A percentile compares a stretch with the other conserved stretches of the same genome.
Evolutionary conservation across 306 rosid genomes (phyloP).

Genomic region (Trichosanthes cucumerina): DNA sequence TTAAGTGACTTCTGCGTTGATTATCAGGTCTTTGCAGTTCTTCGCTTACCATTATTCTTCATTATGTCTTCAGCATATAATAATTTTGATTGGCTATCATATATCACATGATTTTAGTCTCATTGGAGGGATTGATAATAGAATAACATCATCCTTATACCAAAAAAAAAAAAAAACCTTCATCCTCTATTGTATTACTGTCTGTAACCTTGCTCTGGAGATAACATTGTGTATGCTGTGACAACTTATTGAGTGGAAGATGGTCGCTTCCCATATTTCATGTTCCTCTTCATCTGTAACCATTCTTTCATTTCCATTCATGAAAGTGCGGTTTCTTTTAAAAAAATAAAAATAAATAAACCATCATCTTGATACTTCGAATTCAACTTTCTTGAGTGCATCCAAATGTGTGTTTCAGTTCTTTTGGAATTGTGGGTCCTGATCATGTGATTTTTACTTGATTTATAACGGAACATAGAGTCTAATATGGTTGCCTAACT

Average conservation of each 20-base stretch:
- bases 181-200: background rate
- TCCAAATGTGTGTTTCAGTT: background rate
- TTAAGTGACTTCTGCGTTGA: conserved; percentile 15
- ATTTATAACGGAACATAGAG: background rate
- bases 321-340: background rate
- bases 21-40: conserved; percentile 9
- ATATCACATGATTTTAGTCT: background rate
- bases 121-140: background rate
- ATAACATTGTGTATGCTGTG: background rate
- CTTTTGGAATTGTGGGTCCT: background rate
- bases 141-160: background rate
- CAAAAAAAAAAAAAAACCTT: background rate
- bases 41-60: background rate
- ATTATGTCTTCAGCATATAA: conserved; percentile 2
- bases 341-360: background rate
- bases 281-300: background rate
- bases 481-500: background rate
- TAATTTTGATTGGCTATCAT: background rate
- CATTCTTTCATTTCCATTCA: background rate
- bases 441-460: background rate
- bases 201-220: background rate
- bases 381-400: background rate
- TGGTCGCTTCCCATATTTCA: background rate
- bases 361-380: background rate
- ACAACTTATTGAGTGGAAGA: background rate